Evolutionary conservation across 139 green algal genomes (phyloP), one percentile per base, ranked within the genome.

Genomic region (Astrephomene gubernaculifera): DNA sequence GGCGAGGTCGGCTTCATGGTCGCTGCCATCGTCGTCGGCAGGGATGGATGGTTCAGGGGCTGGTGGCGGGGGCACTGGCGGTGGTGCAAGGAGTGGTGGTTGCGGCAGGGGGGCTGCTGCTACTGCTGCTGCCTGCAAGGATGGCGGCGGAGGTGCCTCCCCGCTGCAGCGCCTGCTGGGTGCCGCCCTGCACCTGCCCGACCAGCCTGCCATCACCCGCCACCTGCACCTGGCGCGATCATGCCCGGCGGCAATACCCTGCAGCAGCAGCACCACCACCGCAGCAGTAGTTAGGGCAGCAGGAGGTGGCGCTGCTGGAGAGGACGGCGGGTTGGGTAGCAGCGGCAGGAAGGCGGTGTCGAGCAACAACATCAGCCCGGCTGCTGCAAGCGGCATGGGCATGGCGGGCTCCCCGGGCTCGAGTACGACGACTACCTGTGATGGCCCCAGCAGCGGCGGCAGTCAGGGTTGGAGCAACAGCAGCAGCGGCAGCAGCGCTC

Each of bases 111-210:
- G 41, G 38, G 38, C 9, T 7, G 68, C 9, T 17, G 68, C 22
- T 1, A 39, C 33, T 19, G 27, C 52, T 2, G 68, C 38, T 14
- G 36, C 38, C 14, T 31, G 25, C 68, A 24, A 2, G 9, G 41
- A 57, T 4, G 9, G 25, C 33, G 68, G 38, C 39, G 21, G 41
- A 6, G 68, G 68, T 9, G 39, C 25, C n/a, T n/a, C n/a, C n/a
- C n/a, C 7, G 68, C 68, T 35, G 31, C 78, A 65, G 41, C 78
- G 43, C 17, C 25, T 84, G 61, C 78, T 84, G 21, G 63, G 38
- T 22, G 64, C 61, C 3, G 78, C 78, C 1, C 45, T 84, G 31
- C 43, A 70, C 35, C 31, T 84, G 8, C 14, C 78, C 6, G 63
- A 49, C 0, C 61, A 74, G 39, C n/a, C n/a, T n/a, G 60, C 22